Evolutionary conservation across 352 stramenopile species (phyloP).

Genomic region (Elongisporangium undulatum): DNA sequence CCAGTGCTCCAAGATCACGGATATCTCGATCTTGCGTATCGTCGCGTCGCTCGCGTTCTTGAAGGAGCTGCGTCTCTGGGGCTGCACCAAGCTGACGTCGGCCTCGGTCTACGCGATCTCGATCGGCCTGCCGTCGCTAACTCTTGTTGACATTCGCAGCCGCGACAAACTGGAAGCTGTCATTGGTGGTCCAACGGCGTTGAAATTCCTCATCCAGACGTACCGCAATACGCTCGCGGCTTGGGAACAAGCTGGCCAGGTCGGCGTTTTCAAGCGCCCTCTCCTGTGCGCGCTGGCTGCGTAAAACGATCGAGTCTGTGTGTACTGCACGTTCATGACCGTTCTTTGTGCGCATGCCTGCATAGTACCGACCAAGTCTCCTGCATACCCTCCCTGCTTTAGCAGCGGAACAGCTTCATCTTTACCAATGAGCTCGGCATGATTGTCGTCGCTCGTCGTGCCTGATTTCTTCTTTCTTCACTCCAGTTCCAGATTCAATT

Average conservation of each 20-base stretch:
- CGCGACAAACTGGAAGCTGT: slow-evolving; percentile 73
- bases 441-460: neutral
- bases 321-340: no score
- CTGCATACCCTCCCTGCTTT: neutral
- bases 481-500: neutral
- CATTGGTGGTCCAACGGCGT: slow-evolving; percentile 64
- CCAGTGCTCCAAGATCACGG: slow-evolving; percentile 76
- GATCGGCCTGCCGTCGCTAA: slow-evolving; percentile 51
- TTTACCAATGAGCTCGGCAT: no score
- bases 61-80: slow-evolving; percentile 77
- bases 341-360: no score
- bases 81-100: slow-evolving; percentile 78
- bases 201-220: slow-evolving; percentile 79
- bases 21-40: slow-evolving; percentile 59
- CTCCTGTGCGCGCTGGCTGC: slow-evolving; percentile 46
- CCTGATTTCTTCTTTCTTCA: neutral
- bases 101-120: slow-evolving; percentile 65
- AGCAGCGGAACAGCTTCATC: no score
- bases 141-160: slow-evolving; percentile 71
- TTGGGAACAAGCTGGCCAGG: slow-evolving; percentile 68
- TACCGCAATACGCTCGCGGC: slow-evolving; percentile 57
- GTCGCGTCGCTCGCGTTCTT: slow-evolving; percentile 46
- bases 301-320: slow-evolving; percentile 15
- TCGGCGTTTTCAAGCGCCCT: slow-evolving; percentile 72
- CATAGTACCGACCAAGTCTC: neutral